Evolutionary conservation across 257 asterid species (phyloP).

Genomic region (Solanum pinnatisectum): DNA sequence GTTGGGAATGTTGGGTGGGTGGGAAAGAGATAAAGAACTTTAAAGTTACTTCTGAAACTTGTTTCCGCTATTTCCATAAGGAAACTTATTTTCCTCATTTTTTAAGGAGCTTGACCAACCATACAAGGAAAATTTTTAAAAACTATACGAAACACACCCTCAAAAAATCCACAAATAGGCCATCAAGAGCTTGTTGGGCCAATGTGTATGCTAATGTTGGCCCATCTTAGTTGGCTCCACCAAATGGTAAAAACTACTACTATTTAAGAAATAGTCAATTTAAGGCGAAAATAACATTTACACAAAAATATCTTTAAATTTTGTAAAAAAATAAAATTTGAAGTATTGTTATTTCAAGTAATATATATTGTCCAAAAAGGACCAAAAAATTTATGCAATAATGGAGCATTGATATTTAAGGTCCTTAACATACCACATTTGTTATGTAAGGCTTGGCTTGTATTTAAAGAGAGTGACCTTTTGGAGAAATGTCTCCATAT

Average conservation of each 20-base stretch:
- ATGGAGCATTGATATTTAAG: neutral
- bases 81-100: too few relatives aligned
- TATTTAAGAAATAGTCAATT: neutral
- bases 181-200: neutral
- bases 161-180: neutral
- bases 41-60: too few relatives aligned
- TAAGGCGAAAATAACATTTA: neutral
- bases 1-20: too few relatives aligned
- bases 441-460: neutral
- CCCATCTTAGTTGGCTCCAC: neutral
- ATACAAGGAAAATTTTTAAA: too few relatives aligned
- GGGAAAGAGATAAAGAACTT: neutral
- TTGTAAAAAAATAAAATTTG: too few relatives aligned
- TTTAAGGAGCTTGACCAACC: neutral
- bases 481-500: neutral
- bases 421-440: neutral
- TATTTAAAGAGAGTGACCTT: neutral
- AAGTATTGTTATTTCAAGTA: neutral
- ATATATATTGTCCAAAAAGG: neutral
- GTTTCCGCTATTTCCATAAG: neutral
- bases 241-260: neutral
- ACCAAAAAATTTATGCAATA: neutral
- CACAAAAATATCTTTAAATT: neutral
- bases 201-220: neutral
- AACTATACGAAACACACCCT: neutral